These are phyloP conservation scores for Phytophthora hybrid DNA, from an alignment of 352 stramenopile genomes.

Conservation along the genomic window DNA sequence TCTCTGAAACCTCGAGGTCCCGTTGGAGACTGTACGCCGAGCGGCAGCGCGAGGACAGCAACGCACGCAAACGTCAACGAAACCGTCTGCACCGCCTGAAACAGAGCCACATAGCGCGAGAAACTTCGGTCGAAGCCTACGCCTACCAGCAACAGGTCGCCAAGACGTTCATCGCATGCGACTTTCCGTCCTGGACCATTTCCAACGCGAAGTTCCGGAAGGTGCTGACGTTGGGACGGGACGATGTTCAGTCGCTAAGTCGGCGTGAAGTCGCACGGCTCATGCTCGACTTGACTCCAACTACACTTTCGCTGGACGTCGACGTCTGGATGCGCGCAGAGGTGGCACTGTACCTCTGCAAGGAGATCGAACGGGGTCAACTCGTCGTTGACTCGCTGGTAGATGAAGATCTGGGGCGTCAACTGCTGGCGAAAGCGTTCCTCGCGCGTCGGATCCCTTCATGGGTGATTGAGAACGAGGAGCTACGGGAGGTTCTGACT, in stretches of 20 bases:
- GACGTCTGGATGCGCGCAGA: not conserved
- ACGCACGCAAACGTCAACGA: not conserved
- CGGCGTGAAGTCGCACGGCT: not conserved
- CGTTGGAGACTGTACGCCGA: conserved; percentile 1
- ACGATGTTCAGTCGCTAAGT: not conserved
- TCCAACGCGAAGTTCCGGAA: not conserved
- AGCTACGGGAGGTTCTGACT: not conserved
- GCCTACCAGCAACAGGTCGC: not conserved
- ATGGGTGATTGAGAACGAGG: not conserved
- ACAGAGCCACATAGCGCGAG: not conserved
- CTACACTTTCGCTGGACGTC: conserved; percentile 1
- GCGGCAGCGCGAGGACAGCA: not conserved
- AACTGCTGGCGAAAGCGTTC: not conserved
- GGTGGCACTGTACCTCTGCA: not conserved
- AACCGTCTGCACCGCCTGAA: not conserved
- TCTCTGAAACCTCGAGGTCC: not conserved
- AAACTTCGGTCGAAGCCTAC: not conserved
- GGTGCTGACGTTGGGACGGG: not conserved
- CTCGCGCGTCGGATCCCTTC: not conserved
- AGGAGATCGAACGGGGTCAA: not conserved
- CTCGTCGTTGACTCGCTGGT: not conserved
- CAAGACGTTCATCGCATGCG: not conserved
- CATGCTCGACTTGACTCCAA: conserved; percentile 1
- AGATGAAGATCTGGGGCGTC: not conserved
- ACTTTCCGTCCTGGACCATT: not conserved